A percentile compares a stretch with the other conserved stretches of the same genome.
Conservation (phyloP, 2,329 filamentous ascomycete species). For the Xylaria sp. region DNA sequence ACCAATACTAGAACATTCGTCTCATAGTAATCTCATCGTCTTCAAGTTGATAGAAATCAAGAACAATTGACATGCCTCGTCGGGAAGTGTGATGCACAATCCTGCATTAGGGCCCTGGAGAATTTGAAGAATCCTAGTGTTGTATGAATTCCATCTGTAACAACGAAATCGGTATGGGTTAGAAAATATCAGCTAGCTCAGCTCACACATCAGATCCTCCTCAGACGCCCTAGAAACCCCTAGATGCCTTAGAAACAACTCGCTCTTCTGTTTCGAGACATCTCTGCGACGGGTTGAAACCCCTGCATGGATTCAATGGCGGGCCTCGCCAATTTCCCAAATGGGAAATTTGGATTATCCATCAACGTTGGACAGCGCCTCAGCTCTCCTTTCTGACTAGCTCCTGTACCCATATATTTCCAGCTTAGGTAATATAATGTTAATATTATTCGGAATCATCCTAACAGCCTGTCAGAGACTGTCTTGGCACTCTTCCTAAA, state of each 20-base stretch:
- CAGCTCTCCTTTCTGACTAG: too few species aligned
- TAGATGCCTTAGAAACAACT: not conserved
- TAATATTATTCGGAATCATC: not conserved
- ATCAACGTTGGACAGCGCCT: not conserved
- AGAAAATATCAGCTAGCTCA: not conserved
- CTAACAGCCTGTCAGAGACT: not conserved
- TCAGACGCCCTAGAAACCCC: not conserved
- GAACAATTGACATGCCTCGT: not conserved
- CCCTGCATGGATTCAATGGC: not conserved
- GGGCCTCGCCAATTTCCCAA: not conserved
- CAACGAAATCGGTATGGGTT: not conserved
- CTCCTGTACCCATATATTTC: too few species aligned
- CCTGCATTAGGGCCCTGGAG: not conserved
- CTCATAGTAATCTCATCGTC: too few species aligned
- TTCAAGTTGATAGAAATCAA: too few species aligned
- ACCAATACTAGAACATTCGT: not conserved
- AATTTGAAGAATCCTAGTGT: not conserved
- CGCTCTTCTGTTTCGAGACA: not conserved
- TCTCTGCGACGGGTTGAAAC: not conserved
- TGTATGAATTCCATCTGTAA: not conserved
- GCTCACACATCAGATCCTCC: not conserved
- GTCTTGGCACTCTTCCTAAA: not conserved
- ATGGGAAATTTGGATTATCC: conserved; percentile 21
- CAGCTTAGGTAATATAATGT: not conserved
- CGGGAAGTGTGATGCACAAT: not conserved